Percentiles rank a stretch among this genome's conserved stretches.
Evolutionary conservation across 2,329 filamentous ascomycete species (phyloP).

Genomic region (Apiospora hydei): DNA sequence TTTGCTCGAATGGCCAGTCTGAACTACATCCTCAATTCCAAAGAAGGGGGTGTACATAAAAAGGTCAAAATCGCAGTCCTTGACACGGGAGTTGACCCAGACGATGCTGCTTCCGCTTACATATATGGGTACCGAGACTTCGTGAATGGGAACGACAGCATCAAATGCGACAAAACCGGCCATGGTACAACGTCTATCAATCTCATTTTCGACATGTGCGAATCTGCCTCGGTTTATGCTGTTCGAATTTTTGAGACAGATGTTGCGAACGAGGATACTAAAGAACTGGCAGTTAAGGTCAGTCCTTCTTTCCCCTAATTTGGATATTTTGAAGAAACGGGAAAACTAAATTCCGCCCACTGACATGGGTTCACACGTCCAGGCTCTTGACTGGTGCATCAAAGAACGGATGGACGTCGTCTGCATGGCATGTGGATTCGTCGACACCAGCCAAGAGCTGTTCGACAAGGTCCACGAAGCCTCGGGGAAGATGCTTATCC

Average conservation of each 20-base stretch:
- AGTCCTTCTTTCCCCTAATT: background rate
- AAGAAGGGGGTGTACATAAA: background rate
- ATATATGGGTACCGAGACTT: background rate
- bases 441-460: background rate
- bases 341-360: background rate
- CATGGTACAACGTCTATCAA: background rate
- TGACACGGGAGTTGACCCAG: background rate
- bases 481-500: background rate
- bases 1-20: background rate
- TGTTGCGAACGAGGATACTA: background rate
- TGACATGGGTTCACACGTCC: background rate
- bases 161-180: background rate
- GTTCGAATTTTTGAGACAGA: background rate
- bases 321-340: background rate
- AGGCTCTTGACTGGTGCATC: background rate
- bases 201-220: background rate
- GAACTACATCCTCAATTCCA: background rate
- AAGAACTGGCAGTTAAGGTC: background rate
- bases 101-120: background rate
- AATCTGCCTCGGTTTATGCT: background rate
- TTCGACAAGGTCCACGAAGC: background rate
- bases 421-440: background rate
- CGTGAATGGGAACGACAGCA: background rate
- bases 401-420: background rate
- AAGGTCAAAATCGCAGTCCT: background rate